phyloP scores from a whole-genome alignment of 768 basidiomycete species.

The Tylopilus sp. region DNA sequence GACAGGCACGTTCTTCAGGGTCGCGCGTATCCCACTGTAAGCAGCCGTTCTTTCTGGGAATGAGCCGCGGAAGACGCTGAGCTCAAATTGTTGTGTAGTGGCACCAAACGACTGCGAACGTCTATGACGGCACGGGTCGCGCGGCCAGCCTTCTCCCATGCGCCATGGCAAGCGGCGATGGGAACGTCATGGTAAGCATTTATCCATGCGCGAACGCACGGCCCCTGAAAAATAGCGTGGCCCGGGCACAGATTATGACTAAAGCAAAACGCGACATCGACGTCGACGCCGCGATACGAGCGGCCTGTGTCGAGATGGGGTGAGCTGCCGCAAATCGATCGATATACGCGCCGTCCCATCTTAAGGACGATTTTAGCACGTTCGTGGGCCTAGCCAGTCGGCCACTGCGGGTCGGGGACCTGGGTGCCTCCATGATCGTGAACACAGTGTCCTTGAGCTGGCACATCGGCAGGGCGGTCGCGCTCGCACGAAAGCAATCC shows the following conservation, averaged over 20 bases:
- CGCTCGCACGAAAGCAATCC: slow-evolving; percentile 46
- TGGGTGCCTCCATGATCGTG: slow-evolving; percentile 41
- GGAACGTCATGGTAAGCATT: slow-evolving; percentile 31
- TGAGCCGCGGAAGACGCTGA: slow-evolving; percentile 3
- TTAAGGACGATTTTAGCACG: slow-evolving; percentile 29
- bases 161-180: slow-evolving; percentile 37
- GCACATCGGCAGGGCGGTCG: slow-evolving; percentile 59
- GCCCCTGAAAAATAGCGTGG: slow-evolving; percentile 17
- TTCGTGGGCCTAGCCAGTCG: slow-evolving; percentile 42
- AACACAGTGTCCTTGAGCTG: slow-evolving; percentile 59
- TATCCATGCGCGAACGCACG: not conserved
- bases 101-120: slow-evolving; percentile 32
- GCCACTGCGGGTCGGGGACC: slow-evolving; percentile 37
- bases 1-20: slow-evolving; percentile 25
- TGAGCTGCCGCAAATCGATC: slow-evolving; percentile 8
- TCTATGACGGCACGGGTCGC: slow-evolving; percentile 26
- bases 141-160: slow-evolving; percentile 31
- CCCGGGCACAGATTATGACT: slow-evolving; percentile 35
- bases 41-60: slow-evolving; percentile 12
- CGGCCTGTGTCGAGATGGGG: slow-evolving; percentile 52
- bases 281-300: slow-evolving; percentile 45
- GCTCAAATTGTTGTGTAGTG: slow-evolving; percentile 13
- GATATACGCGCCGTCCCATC: not conserved
- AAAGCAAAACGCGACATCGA: slow-evolving; percentile 41
- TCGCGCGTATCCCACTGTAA: slow-evolving; percentile 33